Conservation (phyloP, 108 stramenopile species). For the Skeletonema tropicum region DNA sequence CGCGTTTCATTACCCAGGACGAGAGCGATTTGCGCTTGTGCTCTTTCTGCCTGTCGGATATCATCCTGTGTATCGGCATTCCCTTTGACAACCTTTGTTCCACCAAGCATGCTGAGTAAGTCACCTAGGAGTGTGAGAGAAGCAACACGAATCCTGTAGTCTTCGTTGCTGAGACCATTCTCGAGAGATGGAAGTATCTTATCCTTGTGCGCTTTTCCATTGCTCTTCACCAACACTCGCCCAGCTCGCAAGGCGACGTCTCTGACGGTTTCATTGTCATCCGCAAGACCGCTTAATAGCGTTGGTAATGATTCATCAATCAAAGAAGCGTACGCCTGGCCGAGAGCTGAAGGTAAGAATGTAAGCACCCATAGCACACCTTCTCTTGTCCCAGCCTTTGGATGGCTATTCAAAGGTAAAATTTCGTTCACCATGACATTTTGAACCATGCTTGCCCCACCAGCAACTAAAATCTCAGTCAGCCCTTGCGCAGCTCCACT, state of each 20-base stretch:
- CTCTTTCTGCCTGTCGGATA: conserved; percentile 82
- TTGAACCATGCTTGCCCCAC: conserved; percentile 68
- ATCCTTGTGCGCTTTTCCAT: conserved; percentile 89
- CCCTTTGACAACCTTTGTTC: conserved; percentile 84
- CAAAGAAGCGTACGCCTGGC: conserved; percentile 82
- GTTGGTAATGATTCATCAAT: conserved; percentile 92
- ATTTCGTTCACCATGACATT: conserved; percentile 88
- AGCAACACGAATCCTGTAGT: conserved; percentile 94
- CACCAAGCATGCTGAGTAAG: conserved; percentile 93
- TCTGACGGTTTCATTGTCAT: conserved; percentile 92
- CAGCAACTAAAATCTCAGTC: conserved; percentile 88
- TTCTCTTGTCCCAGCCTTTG: conserved; percentile 90
- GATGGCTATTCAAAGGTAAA: conserved; percentile 86
- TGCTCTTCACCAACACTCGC: conserved; percentile 91
- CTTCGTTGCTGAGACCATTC: conserved; percentile 87
- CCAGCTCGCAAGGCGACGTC: conserved; percentile 97
- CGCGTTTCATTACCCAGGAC: conserved; percentile 83
- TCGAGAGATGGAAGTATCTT: conserved; percentile 95
- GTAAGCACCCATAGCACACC: conserved; percentile 99
- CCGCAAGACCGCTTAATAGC: conserved; percentile 93
- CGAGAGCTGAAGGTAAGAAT: conserved; percentile 94
- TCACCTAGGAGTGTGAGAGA: conserved; percentile 96
- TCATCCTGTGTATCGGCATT: conserved; percentile 91
- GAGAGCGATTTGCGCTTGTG: conserved; percentile 88
- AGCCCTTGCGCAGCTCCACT: conserved; percentile 98